These are phyloP conservation scores for Cyberlindnera euphorbiae DNA, from an alignment of 805 yeast species.

Conservation along the genomic window DNA sequence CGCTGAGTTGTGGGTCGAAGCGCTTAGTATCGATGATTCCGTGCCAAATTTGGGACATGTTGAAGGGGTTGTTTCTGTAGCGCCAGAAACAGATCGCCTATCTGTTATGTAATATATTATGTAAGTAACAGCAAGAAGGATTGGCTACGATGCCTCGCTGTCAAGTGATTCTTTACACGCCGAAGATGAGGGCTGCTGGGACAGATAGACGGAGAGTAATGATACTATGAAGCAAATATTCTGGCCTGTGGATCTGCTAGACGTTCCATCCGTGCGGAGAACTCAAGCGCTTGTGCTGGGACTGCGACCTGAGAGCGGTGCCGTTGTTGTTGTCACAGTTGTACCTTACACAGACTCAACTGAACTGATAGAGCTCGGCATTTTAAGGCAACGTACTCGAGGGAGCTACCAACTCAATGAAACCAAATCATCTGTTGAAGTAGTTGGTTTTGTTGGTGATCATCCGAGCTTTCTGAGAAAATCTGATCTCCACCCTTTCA, in stretches of 20 bases:
- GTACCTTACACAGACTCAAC: conserved; percentile 5
- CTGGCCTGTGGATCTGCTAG: conserved; percentile 31
- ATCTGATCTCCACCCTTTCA: not conserved
- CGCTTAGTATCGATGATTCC: too few relatives aligned
- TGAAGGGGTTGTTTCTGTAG: too few relatives aligned
- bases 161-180: too few relatives aligned
- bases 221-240: conserved; percentile 23
- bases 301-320: conserved; percentile 2
- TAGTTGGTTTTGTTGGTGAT: conserved; percentile 11
- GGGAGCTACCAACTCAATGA: not conserved
- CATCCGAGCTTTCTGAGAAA: not conserved
- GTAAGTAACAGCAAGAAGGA: too few relatives aligned
- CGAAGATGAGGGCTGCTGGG: too few relatives aligned
- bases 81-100: too few relatives aligned
- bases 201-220: too few relatives aligned
- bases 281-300: conserved; percentile 17
- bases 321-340: conserved; percentile 11
- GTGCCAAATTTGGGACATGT: too few relatives aligned
- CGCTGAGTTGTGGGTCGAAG: too few relatives aligned
- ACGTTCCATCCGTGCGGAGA: conserved; percentile 8
- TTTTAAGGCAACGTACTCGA: not conserved
- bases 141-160: too few relatives aligned
- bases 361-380: conserved; percentile 4
- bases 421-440: not conserved
- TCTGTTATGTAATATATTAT: too few relatives aligned